These are phyloP conservation scores for Dimocarpus longan DNA, from an alignment of 345 rosid species.

Conservation along the genomic window DNA sequence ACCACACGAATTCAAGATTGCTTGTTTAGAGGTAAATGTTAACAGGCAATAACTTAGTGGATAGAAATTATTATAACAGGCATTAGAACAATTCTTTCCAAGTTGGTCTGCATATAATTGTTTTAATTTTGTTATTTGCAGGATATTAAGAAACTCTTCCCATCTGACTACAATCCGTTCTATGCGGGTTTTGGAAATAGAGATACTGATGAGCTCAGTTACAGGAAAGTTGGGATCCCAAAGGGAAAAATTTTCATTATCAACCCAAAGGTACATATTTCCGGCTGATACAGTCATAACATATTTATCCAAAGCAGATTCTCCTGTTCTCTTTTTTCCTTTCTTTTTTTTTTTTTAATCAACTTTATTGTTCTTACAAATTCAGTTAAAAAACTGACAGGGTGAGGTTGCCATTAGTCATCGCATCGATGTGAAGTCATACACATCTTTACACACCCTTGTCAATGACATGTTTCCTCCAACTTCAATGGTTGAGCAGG, in stretches of 20 bases:
- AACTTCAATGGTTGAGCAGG: slow-evolving; percentile 79
- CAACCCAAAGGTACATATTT: slow-evolving; percentile 73
- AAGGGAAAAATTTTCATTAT: slow-evolving; percentile 90
- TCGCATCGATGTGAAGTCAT: slow-evolving; percentile 68
- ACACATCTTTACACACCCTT: slow-evolving; percentile 85
- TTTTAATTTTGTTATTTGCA: slow-evolving; percentile 29
- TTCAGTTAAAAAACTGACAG: slow-evolving; percentile 37
- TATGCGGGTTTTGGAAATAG: slow-evolving; percentile 93
- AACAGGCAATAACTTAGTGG: slow-evolving; percentile 3
- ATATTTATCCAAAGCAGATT: neutral
- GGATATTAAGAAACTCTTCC: slow-evolving; percentile 89
- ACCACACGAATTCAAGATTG: slow-evolving; percentile 95
- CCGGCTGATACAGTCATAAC: neutral
- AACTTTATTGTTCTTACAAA: neutral
- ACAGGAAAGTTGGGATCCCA: slow-evolving; percentile 87
- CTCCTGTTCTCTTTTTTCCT: neutral
- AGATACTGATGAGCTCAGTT: slow-evolving; percentile 92
- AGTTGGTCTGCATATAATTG: neutral
- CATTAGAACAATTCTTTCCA: slow-evolving; percentile 5
- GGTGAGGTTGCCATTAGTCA: slow-evolving; percentile 94
- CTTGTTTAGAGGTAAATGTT: slow-evolving; percentile 76
- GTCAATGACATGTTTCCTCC: slow-evolving; percentile 95
- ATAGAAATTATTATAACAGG: neutral
- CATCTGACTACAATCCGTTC: slow-evolving; percentile 85
- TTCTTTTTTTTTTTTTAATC: neutral